A percentile compares a stretch with the other conserved stretches of the same genome.
Evolutionary conservation across 2,329 filamentous ascomycete genomes (phyloP).

Genomic region (Nigrospora osmanthi): DNA sequence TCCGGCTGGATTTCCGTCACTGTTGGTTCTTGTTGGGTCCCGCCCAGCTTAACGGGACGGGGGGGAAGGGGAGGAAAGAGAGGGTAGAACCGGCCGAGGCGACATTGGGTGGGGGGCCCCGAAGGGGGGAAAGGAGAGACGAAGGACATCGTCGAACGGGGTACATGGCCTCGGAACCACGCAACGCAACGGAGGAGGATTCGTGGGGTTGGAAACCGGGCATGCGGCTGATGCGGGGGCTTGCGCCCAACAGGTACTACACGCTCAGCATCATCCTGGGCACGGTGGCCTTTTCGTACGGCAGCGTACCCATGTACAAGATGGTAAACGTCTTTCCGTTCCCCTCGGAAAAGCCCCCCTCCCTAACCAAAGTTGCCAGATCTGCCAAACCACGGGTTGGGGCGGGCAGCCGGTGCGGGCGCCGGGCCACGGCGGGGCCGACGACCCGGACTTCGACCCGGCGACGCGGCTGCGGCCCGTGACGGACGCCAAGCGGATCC

Average conservation of each 20-base stretch:
- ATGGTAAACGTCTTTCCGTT: slow-evolving; percentile 47
- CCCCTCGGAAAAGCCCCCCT: not conserved
- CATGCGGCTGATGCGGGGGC: not conserved
- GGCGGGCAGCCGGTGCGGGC: slow-evolving; percentile 87
- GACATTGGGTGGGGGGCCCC: no score
- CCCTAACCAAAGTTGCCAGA: slow-evolving; percentile 48
- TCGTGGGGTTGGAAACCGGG: not conserved
- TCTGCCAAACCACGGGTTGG: slow-evolving; percentile 83
- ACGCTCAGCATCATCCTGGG: slow-evolving; percentile 70
- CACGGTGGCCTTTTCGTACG: slow-evolving; percentile 73
- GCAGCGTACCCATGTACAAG: slow-evolving; percentile 80
- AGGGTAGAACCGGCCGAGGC: no score
- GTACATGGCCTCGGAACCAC: not conserved
- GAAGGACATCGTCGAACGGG: not conserved
- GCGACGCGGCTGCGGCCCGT: slow-evolving; percentile 75
- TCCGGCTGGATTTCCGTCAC: slow-evolving; percentile 21
- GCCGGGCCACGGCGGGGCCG: slow-evolving; percentile 52
- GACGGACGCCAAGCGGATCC: slow-evolving; percentile 72
- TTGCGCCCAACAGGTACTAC: slow-evolving; percentile 51
- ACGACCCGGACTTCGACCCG: slow-evolving; percentile 44
- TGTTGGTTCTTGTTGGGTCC: no score
- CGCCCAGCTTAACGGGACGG: no score
- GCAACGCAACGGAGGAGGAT: not conserved
- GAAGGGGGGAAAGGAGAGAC: not conserved
- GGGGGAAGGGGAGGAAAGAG: not conserved